Conservation (phyloP, 179 eudicot genomes). For the Beta macrorhiza region DNA sequence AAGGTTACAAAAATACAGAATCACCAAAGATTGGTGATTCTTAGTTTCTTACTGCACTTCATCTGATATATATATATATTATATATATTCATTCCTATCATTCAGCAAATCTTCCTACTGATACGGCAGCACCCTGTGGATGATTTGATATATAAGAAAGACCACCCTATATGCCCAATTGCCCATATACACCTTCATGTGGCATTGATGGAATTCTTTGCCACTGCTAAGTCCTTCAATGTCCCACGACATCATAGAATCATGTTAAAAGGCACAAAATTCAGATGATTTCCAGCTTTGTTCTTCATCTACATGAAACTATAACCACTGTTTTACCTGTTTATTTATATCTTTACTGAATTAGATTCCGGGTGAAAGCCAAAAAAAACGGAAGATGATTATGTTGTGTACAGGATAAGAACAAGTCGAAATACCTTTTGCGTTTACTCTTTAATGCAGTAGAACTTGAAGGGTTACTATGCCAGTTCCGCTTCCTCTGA, state of each 20-base stretch:
- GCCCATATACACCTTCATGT: conserved; percentile 21
- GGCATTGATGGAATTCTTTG: conserved; percentile 21
- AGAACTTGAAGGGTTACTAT: conserved; percentile 73
- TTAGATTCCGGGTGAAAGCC: conserved; percentile 1
- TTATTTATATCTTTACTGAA: not conserved
- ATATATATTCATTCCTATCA: conserved; percentile 11
- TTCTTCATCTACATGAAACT: conserved; percentile 14
- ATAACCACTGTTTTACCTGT: conserved; percentile 22
- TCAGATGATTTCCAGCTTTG: conserved; percentile 15
- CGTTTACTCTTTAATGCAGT: conserved; percentile 65
- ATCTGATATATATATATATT: conserved; percentile 10
- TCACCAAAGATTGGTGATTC: conserved; percentile 23
- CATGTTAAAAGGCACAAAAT: conserved; percentile 17
- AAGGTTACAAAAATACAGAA: conserved; percentile 30
- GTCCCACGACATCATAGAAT: conserved; percentile 8
- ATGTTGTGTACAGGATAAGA: not conserved
- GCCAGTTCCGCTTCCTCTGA: conserved; percentile 90
- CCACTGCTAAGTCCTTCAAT: conserved; percentile 24
- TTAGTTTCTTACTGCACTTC: conserved; percentile 16
- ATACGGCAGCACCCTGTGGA: not conserved
- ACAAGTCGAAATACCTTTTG: conserved; percentile 45
- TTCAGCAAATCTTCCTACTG: conserved; percentile 28
- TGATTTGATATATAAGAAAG: conserved; percentile 6
- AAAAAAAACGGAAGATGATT: not conserved
- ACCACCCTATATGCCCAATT: not conserved